Evolutionary conservation across 2,329 filamentous ascomycete genomes (phyloP).

Genomic region (Stemphylium beticola): DNA sequence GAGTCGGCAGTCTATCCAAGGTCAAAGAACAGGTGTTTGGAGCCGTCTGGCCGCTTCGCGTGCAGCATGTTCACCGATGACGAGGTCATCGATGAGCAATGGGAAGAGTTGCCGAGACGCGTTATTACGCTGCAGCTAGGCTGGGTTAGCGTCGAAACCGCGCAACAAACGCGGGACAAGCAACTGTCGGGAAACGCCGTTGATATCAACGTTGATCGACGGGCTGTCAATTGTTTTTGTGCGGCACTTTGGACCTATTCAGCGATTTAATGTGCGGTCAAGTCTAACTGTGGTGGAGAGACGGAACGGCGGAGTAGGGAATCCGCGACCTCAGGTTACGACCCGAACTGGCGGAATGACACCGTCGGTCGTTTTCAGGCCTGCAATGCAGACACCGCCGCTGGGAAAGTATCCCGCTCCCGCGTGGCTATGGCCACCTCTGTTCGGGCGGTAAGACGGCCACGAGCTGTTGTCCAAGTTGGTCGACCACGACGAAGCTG

Average conservation of each 20-base stretch:
- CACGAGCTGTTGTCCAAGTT: slow-evolving; percentile 2
- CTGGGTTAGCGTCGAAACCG: background rate
- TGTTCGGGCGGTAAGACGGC: slow-evolving; percentile 5
- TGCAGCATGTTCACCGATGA: slow-evolving; percentile 27
- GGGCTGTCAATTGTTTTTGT: background rate
- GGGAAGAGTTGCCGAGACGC: slow-evolving; percentile 22
- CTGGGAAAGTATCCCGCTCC: slow-evolving; percentile 23
- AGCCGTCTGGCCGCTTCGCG: slow-evolving; percentile 6
- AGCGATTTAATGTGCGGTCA: background rate
- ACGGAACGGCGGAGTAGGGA: background rate
- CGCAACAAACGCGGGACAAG: background rate
- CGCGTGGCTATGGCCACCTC: slow-evolving; percentile 13
- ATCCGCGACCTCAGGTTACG: background rate
- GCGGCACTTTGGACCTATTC: background rate
- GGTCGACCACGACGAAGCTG: background rate
- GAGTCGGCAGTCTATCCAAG: background rate
- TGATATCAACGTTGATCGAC: background rate
- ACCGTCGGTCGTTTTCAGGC: background rate
- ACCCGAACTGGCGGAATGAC: background rate
- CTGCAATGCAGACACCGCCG: slow-evolving; percentile 14
- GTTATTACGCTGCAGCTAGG: slow-evolving; percentile 7
- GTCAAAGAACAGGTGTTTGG: slow-evolving; percentile 27
- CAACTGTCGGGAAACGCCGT: background rate
- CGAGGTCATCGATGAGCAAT: slow-evolving; percentile 17
- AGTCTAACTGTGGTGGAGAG: background rate